Evolutionary conservation across 2,329 filamentous ascomycete genomes (phyloP), one percentile per base, ranked within the genome.

Genomic region (Curvularia spicifera): DNA sequence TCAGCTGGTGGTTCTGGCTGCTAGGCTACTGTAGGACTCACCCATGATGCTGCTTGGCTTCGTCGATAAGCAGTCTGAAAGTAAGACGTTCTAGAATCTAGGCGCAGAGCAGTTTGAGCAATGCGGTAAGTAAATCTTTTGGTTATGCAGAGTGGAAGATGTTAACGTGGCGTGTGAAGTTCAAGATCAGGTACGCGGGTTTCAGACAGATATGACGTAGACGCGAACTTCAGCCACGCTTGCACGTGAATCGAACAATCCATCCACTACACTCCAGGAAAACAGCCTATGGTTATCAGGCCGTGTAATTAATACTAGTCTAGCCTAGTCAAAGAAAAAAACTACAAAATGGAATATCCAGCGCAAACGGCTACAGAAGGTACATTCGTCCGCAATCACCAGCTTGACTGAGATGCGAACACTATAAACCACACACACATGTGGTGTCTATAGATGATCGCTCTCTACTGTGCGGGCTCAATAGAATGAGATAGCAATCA

Each of bases 21-120:
- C n/a, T 47, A 57, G 43, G 43, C 40, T 56, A n/a, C 15, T 31
- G 31, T 42, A 29, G 26, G 33, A 18, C 64, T 61, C 66, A 71
- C 69, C 64, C 68, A 71, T 71, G 40, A 43, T 63, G 61, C 10
- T 33, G 15, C 24, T 33, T 40, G 20, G 20, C 28, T 28, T 43
- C 15, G 18, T 10, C 31, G 43, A 42, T 31, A 8, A 29, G 29
- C 9, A 5, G 22, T 43, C 35, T 50, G n/a, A 12, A 26, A 13
- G 18, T 24, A 29, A 20, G 13, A 18, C 7, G 5, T 12, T 20
- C 13, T 39, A 24, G 20, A 22, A 26, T 10, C 20, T 12, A 10
- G 28, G 3, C 22, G 31, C 5, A 9, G 26, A 18, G 39, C 20
- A 42, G 8, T 8, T 29, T 13, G 37, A 24, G 13, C 9, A 8